Evolutionary conservation across 2,329 filamentous ascomycete genomes (phyloP), one percentile per base, ranked within the genome.

Genomic region (Neocucurbitaria cava): DNA sequence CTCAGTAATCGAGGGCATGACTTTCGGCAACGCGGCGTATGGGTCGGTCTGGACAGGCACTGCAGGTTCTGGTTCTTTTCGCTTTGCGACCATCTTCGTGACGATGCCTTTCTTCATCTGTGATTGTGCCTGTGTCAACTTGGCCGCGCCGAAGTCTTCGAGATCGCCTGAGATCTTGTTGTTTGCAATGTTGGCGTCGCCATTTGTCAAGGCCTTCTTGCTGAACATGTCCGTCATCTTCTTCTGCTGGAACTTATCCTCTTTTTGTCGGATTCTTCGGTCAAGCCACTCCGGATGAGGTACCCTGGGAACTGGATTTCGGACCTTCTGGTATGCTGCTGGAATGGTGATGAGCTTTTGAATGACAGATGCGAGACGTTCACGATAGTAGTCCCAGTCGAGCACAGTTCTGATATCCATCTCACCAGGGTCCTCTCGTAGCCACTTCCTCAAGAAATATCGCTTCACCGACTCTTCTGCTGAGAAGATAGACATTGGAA

Each of bases 271-370:
- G 76, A 99, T 97, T 48, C 94, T 85, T 54, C 92, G 87, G 69
- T 97, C 92, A 30, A 99, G 84, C 95, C 95, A 99, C 49, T 99
- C 96, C 0, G 95, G 95, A 77, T 99, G 96, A 6, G 90, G 83
- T 11, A 99, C 92, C 61, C 96, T 85, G 13, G 95, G 96, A 1
- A 98, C 94, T 0, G 95, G 95, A 69, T 99, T 99, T 49, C 89
- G 86, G 50, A 99, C 85, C 77, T 96, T 98, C 73, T 99, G 95
- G 46, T 99, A 82, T 3, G 96, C 95, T 15, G 95, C 96, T 2
- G 95, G 95, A 63, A 99, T 99, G 1, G 96, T 99, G 72, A 99
- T 96, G 50, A 99, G 85, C 76, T 99, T 99, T 77, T 99, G 95
- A 46, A 99, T 96, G 50, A 99, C 95, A 0, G 94, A 98, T 0